Base-by-base conservation (phyloP, 2,329 filamentous ascomycete genomes). In the Thermothelomyces thermophilus region DNA sequence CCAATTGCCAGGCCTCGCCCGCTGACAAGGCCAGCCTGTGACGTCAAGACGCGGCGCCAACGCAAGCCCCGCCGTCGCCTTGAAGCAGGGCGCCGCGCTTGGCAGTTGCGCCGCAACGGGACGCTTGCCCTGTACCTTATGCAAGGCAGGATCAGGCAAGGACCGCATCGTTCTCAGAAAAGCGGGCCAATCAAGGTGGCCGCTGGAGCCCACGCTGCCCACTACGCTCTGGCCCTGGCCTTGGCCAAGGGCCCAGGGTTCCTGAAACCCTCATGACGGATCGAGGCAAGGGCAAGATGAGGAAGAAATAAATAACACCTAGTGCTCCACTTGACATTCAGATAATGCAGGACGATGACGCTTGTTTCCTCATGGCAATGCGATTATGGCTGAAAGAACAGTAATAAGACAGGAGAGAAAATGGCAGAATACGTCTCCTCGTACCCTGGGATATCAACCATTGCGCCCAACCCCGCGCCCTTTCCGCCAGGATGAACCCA, bases 1-100 rank as follows among this genome's bases (percentile, higher is more conserved):
- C 36, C 50, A 42, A 41, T 35, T 35, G 35, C 40, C 31, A 31
- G 50, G 34, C 35, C 40, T 11, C n/a, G 41, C 24, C 35, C 46
- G 46, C 41, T 52, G 45, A 47, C 45, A 28, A n/a, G 36, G 14
- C 17, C 31, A 35, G 13, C 31, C 33, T 47, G 42, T 53, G 51
- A 53, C 51, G 51, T 53, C 51, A 53, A 35, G 43, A 39, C 11
- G 35, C 26, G 34, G 34, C 51, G 30, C 51, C 51, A 50, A 50
- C 35, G 19, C 41, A 39, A 10, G 20, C 35, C 45, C 36, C 46
- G 35, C 45, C 31, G 17, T 9, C 22, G 37, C 16, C 51, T 37
- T 35, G 43, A 53, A 43, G 31, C 41, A 46, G 40, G 46, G 41
- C 33, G 19, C 26, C 39, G 24, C 10, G 16, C 51, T 52, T 48